Percentiles rank a stretch among this genome's conserved stretches.
Evolutionary conservation across 192 early-diverging fungal species (phyloP).

Genomic region (Coemansia sp.): DNA sequence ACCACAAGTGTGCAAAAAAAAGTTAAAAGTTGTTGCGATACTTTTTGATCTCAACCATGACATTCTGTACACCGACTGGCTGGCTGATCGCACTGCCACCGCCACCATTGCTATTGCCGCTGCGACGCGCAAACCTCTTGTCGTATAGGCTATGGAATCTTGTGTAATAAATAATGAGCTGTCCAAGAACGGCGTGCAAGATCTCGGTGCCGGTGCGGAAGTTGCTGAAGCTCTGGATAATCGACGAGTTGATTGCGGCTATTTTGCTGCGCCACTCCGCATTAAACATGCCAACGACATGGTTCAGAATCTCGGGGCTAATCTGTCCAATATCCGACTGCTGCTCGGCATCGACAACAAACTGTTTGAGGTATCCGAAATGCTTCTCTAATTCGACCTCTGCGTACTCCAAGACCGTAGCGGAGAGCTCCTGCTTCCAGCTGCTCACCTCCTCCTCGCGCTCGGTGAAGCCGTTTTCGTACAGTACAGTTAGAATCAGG

Average conservation of each 20-base stretch:
- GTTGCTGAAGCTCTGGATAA: slow-evolving; percentile 92
- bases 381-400: slow-evolving; percentile 82
- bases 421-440: slow-evolving; percentile 42
- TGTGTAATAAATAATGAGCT: slow-evolving; percentile 91
- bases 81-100: slow-evolving; percentile 27
- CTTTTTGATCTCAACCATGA: slow-evolving; percentile 97
- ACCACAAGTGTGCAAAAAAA: neutral
- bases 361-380: slow-evolving; percentile 79
- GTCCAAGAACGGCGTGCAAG: slow-evolving; percentile 83
- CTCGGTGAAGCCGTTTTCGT: slow-evolving; percentile 57
- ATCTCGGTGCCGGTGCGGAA: slow-evolving; percentile 94
- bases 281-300: slow-evolving; percentile 74
- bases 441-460: slow-evolving; percentile 49
- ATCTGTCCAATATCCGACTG: slow-evolving; percentile 60
- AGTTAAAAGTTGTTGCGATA: slow-evolving; percentile 59
- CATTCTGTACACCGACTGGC: slow-evolving; percentile 87
- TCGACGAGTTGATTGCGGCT: slow-evolving; percentile 74
- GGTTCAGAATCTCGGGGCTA: slow-evolving; percentile 38
- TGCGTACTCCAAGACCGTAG: slow-evolving; percentile 74
- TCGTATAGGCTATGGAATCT: slow-evolving; percentile 82
- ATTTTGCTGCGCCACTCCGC: slow-evolving; percentile 77
- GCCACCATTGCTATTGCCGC: slow-evolving; percentile 17
- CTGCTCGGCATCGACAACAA: slow-evolving; percentile 72
- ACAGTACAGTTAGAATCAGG: slow-evolving; percentile 76
- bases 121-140: slow-evolving; percentile 62